Evolutionary conservation across 2,329 filamentous ascomycete genomes (phyloP), one percentile per base, ranked within the genome.

Genomic region (Nigrospora sphaerica): DNA sequence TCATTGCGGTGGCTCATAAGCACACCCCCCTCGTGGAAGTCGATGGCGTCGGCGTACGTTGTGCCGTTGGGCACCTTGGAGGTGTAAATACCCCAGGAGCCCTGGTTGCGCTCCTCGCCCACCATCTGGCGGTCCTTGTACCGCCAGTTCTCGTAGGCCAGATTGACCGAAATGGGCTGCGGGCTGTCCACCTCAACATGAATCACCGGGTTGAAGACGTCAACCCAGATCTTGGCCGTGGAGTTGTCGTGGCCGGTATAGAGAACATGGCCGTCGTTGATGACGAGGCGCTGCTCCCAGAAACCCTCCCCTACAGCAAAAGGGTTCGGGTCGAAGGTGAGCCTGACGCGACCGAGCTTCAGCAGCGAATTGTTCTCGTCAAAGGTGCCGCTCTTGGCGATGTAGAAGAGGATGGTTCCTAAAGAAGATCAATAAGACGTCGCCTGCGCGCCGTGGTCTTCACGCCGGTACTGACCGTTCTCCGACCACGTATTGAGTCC

Each of bases 291-390:
- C 31, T 45, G 36, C 19, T 45, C 44, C 16, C 39, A 45, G 16
- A 12, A 12, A 3, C 31, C 35, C 3, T 23, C 12, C 31, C 34
- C 34, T 28, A 28, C 23, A 11, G 44, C 23, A 9, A 45, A 45
- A 2, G 44, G 44, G 17, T 45, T 45, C 10, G 44, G 44, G 36
- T 39, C 37, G 19, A 45, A 33, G 3, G 44, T 17, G 19, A 45
- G 36, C 11, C 44, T 23, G 31, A 45, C 36, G 13, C 44, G 34
- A 9, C 44, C 44, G 4, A 45, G 36, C 13, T 45, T 45, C 34
- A 45, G 31, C n/a, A 45, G 36, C 11, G 35, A 12, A 12, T 45
- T 45, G 28, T 45, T 45, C 36, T 45, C 44, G 33, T 45, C 44
- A 28, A 45, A 45, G 16, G 35, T 33, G 12, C 44, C 44, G 13